Percentiles rank a stretch among this genome's conserved stretches.
Evolutionary conservation across 768 basidiomycete genomes (phyloP).

Genomic region (Cystobasidium ongulense): DNA sequence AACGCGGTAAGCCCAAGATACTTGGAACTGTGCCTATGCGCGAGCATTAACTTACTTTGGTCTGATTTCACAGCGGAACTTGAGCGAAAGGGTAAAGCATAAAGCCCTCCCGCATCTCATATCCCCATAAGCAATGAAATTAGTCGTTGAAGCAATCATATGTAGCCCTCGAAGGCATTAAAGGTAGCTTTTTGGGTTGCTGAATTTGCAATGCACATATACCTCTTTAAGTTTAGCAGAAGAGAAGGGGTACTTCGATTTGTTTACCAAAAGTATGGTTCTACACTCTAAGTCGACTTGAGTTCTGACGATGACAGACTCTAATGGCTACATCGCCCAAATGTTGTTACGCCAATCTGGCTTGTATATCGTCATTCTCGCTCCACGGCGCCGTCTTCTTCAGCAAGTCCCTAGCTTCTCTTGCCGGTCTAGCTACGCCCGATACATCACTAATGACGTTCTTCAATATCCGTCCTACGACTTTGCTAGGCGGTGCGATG

Average conservation of each 20-base stretch:
- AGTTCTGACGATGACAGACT: no score
- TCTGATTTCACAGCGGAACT: not conserved
- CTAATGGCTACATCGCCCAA: no score
- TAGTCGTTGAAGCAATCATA: not conserved
- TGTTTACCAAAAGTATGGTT: no score
- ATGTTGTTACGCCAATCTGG: conserved; percentile 12
- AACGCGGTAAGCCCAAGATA: not conserved
- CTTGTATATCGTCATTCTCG: conserved; percentile 44
- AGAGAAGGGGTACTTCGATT: no score
- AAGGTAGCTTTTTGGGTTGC: no score
- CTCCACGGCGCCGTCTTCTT: conserved; percentile 45
- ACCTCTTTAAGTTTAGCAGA: no score
- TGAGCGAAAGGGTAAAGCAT: conserved; percentile 28
- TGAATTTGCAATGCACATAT: no score
- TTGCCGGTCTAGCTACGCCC: conserved; percentile 64
- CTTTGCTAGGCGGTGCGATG: conserved; percentile 55
- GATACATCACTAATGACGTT: conserved; percentile 45
- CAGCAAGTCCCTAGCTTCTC: conserved; percentile 70
- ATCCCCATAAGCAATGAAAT: not conserved
- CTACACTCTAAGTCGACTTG: no score
- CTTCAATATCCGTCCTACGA: conserved; percentile 62
- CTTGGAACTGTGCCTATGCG: not conserved
- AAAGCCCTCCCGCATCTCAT: not conserved
- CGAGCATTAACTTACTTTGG: not conserved
- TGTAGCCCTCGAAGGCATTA: not conserved